Evolutionary conservation across 2,329 filamentous ascomycete genomes (phyloP).

Genomic region (Pseudogymnoascus sp.): DNA sequence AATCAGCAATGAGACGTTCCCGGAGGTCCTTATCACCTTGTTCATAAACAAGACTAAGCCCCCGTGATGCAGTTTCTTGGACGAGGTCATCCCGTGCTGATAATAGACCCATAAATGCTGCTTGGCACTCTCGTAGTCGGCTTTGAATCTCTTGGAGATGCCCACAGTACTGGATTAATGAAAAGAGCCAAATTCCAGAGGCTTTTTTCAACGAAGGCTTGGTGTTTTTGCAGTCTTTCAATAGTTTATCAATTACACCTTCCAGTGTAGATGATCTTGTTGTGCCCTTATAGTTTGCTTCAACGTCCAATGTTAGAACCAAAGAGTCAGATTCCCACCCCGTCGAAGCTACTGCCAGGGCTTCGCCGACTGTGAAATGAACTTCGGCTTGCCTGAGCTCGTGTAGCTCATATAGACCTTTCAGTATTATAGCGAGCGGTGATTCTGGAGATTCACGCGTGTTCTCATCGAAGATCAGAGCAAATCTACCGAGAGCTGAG

Average conservation of each 20-base stretch:
- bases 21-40: slow-evolving; percentile 76
- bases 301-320: slow-evolving; percentile 66
- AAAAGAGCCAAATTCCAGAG: slow-evolving; percentile 91
- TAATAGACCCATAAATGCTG: slow-evolving; percentile 78
- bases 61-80: slow-evolving; percentile 88
- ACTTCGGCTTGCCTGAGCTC: slow-evolving; percentile 80
- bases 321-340: slow-evolving; percentile 81
- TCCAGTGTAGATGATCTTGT: slow-evolving; percentile 33
- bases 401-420: slow-evolving; percentile 66
- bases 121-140: slow-evolving; percentile 70
- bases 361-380: slow-evolving; percentile 86
- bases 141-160: slow-evolving; percentile 66
- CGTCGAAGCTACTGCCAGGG: slow-evolving; percentile 66
- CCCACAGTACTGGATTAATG: slow-evolving; percentile 81
- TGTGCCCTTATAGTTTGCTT: slow-evolving; percentile 40
- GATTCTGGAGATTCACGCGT: slow-evolving; percentile 28
- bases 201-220: slow-evolving; percentile 88
- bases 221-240: slow-evolving; percentile 69
- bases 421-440: slow-evolving; percentile 48
- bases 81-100: slow-evolving; percentile 87
- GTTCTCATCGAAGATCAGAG: slow-evolving; percentile 49
- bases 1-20: slow-evolving; percentile 74
- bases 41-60: slow-evolving; percentile 87
- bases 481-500: slow-evolving; percentile 67
- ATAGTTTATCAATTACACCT: slow-evolving; percentile 55